Evolutionary conservation across 108 stramenopile species (phyloP).

Genomic region (Fragilaria crotonensis): DNA sequence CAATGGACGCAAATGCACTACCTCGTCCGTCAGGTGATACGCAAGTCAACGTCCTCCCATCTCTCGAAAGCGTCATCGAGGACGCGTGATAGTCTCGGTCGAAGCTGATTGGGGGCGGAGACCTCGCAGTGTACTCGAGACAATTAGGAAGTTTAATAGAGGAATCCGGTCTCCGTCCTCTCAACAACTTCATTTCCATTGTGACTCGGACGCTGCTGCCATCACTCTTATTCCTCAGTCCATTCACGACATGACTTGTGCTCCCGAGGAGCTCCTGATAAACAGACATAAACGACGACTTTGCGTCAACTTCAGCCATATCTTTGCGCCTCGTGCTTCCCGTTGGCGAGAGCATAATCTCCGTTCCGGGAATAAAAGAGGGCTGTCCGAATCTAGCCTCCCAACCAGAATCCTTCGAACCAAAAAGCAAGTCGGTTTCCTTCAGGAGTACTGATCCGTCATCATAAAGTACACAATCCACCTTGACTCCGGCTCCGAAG

Average conservation of each 20-base stretch:
- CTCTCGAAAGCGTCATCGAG: constrained; percentile 56
- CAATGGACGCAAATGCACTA: constrained; percentile 61
- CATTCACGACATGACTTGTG: constrained; percentile 35
- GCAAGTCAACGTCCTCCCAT: constrained; percentile 66
- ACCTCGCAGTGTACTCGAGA: background rate
- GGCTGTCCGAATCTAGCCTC: constrained; percentile 79
- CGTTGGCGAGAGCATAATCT: constrained; percentile 38
- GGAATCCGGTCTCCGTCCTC: constrained; percentile 15
- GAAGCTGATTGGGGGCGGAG: constrained; percentile 54
- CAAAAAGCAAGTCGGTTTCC: constrained; percentile 62
- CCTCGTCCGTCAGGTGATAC: constrained; percentile 65
- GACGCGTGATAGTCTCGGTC: constrained; percentile 65
- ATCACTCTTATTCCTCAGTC: constrained; percentile 47
- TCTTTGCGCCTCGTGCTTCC: background rate
- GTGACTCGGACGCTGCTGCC: constrained; percentile 38
- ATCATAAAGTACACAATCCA: constrained; percentile 35
- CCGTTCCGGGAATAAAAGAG: constrained; percentile 64
- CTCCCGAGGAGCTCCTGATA: constrained; percentile 61
- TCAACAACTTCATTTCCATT: constrained; percentile 53
- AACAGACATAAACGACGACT: constrained; percentile 21
- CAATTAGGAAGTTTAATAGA: background rate
- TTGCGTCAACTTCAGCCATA: constrained; percentile 19
- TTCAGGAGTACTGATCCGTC: constrained; percentile 59
- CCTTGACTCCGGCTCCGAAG: constrained; percentile 69
- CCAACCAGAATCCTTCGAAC: constrained; percentile 82